Base-by-base conservation (phyloP, 1,284 basidiomycete species). In the Porodaedalea pini region DNA sequence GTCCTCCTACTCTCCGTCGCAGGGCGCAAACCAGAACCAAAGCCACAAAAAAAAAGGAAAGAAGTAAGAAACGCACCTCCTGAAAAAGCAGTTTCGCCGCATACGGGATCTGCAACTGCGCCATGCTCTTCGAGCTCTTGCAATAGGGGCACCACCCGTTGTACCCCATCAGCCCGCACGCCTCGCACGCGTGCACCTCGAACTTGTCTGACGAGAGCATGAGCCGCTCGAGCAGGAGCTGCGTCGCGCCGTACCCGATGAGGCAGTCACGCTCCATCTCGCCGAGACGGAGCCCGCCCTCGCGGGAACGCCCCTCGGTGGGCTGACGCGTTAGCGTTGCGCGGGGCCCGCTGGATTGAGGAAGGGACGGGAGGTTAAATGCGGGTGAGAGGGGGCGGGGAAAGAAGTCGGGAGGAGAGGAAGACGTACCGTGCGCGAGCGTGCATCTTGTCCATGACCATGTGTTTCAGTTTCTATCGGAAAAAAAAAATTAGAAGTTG, bases 361-460 rank as follows among this genome's bases (percentile, higher is more conserved):
- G 54, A 11, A 43, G 32, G 7, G 32, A 31, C 27, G 1, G 11
- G 11, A 23, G 17, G 7, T 37, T 25, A n/a, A n/a, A n/a, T n/a
- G n/a, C n/a, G n/a, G n/a, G n/a, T n/a, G n/a, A n/a, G n/a, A n/a
- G n/a, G n/a, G n/a, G n/a, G n/a, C n/a, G 10, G 7, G 29, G 45
- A 62, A 55, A 51, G 13, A 54, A 49, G 62, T 58, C 56, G 51
- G 61, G 36, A 6, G 25, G 23, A 45, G 37, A 25, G 36, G 41
- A 41, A 45, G 44, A 44, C 51, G 25, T 39, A 88, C 91, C 92
- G 88, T 49, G 95, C 94, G 62, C 97, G 88, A 63, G 97, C 97
- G 68, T 99, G 97, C 97, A 99, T 99, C 80, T 99, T 99, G 78
- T 98, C 95, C 86, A 97, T 92, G 60, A 98, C 95, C 94, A 96